A percentile compares a stretch with the other conserved stretches of the same genome.
Evolutionary conservation across 495 filamentous ascomycete genomes (phyloP).

Genomic region (Mytilinidion resinicola): DNA sequence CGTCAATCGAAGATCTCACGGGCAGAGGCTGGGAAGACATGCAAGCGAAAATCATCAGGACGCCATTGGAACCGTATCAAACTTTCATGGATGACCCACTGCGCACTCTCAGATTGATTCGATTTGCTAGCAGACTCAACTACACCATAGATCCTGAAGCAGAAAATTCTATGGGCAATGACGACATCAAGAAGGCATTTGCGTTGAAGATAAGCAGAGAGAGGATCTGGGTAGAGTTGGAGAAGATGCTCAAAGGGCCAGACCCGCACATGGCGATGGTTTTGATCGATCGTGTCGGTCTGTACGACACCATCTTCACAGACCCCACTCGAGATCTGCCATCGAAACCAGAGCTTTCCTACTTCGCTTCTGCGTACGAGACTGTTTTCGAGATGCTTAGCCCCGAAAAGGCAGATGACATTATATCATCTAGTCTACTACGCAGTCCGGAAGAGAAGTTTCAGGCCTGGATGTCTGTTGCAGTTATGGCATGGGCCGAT

Average conservation of each 20-base stretch:
- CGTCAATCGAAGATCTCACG: constrained; percentile 76
- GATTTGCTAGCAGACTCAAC: constrained; percentile 79
- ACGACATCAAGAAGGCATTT: constrained; percentile 66
- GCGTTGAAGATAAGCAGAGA: constrained; percentile 87
- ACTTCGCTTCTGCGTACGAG: constrained; percentile 49
- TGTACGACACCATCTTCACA: constrained; percentile 79
- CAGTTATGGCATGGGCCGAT: constrained; percentile 69
- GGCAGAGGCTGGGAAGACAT: constrained; percentile 69
- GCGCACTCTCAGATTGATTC: constrained; percentile 77
- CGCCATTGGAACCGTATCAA: constrained; percentile 79
- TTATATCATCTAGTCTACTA: constrained; percentile 51
- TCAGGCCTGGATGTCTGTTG: constrained; percentile 67
- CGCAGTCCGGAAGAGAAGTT: constrained; percentile 54
- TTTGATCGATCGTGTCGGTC: constrained; percentile 64
- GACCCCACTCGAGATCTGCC: constrained; percentile 43
- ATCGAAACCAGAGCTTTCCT: constrained; percentile 26
- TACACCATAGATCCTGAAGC: constrained; percentile 68
- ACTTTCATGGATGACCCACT: constrained; percentile 95
- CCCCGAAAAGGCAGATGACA: constrained; percentile 33
- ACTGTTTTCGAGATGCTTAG: constrained; percentile 31
- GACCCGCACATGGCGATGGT: constrained; percentile 61
- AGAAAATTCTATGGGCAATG: constrained; percentile 66
- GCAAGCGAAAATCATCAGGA: constrained; percentile 63
- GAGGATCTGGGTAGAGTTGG: constrained; percentile 71
- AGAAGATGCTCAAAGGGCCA: constrained; percentile 82